Base-by-base conservation (phyloP, 2,329 filamentous ascomycete genomes). In the Aplosporella prunicola region DNA sequence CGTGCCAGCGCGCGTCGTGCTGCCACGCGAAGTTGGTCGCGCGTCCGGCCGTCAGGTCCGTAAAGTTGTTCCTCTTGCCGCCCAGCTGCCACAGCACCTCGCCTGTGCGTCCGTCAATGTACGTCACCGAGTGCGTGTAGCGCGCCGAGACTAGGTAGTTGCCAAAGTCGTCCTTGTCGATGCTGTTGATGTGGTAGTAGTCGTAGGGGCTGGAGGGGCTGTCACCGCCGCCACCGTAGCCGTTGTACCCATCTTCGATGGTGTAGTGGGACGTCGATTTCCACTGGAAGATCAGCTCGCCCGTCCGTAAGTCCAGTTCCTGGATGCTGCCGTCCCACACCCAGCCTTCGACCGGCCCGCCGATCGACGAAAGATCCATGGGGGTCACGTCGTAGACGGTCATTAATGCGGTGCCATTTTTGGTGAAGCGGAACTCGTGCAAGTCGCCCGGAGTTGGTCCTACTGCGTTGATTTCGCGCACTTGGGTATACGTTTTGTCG, bases 1-100 rank as follows among this genome's bases (percentile, higher is more conserved):
- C 40, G 22, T 37, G 40, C 53, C 58, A 74, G 16, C 66, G 61
- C 0, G 68, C 70, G 43, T 74, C 63, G 45, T 74, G 71, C 46
- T 74, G 71, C 60, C 61, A 71, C 36, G 51, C 56, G 48, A 73
- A 68, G 40, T 64, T 60, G 11, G 63, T 68, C 5, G 67, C 67
- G 11, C 51, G 48, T 11, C 62, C 65, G 10, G 53, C 49, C 2
- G 58, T 61, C 5, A 63, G 48, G 40, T 66, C 62, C 3, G 38
- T 40, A 48, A 69, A 69, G 35, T 57, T 53, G 41, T 63, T 67
- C 11, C 51, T 41, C 35, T 59, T 60, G 20, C 72, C 71, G 29
- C 71, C 69, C 3, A 75, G 55, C 13, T 57, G 58, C 71, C 72
- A 74, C 14, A 71, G 55, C 2, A 70, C 55, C 10, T 63, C 55